Evolutionary conservation across 75 land plant species (phyloP).

Genomic region (Chamaecyparis obtusa): DNA sequence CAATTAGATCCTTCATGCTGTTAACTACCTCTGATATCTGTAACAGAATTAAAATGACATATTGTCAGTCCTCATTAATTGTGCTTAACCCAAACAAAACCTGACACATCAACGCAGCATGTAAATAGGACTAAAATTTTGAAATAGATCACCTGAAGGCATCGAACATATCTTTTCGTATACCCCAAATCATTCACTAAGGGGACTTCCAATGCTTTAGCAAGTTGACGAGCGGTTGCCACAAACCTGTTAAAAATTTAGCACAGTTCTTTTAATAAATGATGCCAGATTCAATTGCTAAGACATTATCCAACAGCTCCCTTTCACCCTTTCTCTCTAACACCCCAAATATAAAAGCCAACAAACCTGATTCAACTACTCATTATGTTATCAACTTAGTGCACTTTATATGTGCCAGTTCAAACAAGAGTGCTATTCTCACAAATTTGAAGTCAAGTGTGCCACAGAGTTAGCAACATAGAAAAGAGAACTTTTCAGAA

Average conservation of each 20-base stretch:
- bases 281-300: background rate
- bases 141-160: conserved; percentile 67
- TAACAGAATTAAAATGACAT: conserved; percentile 1
- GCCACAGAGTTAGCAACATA: background rate
- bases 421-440: background rate
- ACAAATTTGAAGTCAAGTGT: background rate
- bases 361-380: background rate
- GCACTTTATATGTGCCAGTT: background rate
- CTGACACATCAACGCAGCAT: background rate
- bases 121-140: background rate
- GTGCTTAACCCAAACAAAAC: background rate
- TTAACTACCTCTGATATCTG: conserved; percentile 94
- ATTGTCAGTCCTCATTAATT: background rate
- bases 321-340: background rate
- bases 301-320: background rate
- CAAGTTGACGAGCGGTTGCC: conserved; percentile 41
- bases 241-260: conserved; percentile 31
- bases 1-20: conserved; percentile 94
- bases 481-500: background rate
- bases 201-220: conserved; percentile 94
- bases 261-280: background rate
- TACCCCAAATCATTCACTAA: conserved; percentile 69
- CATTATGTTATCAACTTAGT: background rate
- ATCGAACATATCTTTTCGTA: conserved; percentile 90
- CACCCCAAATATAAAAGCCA: background rate